Evolutionary conservation across 1,284 basidiomycete species (phyloP).

Genomic region (Cutaneotrichosporon sp.): DNA sequence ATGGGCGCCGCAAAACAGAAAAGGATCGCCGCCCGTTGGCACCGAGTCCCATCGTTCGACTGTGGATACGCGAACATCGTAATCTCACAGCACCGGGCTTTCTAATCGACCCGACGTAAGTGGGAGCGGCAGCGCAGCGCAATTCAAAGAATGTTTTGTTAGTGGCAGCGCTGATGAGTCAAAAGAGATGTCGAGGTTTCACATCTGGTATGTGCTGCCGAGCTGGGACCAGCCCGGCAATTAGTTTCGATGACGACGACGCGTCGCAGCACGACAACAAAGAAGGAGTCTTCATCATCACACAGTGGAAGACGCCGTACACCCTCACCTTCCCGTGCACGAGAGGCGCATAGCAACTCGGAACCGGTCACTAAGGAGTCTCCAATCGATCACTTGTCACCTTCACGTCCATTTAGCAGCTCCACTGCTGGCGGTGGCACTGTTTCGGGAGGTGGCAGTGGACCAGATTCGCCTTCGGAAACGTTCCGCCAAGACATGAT

Average conservation of each 20-base stretch:
- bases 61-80: constrained; percentile 21
- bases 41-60: constrained; percentile 28
- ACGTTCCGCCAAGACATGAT: too few species aligned
- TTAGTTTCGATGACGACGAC: too few species aligned
- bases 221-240: constrained; percentile 4
- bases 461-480: too few species aligned
- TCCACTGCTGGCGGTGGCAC: too few species aligned
- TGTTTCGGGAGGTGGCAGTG: too few species aligned
- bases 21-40: constrained; percentile 33
- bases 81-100: background rate
- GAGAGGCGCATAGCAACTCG: too few species aligned
- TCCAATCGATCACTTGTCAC: too few species aligned
- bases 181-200: constrained; percentile 25
- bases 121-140: background rate
- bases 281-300: too few species aligned
- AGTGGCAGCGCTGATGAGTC: background rate
- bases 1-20: constrained; percentile 32
- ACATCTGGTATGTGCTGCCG: constrained; percentile 26
- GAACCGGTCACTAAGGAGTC: background rate
- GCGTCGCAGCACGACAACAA: too few species aligned
- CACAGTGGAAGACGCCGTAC: background rate
- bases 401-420: too few species aligned
- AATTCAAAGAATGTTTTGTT: too few species aligned
- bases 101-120: constrained; percentile 13
- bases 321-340: background rate